Evolutionary conservation across 352 stramenopile genomes (phyloP).

Genomic region (Elongisporangium prolatum): DNA sequence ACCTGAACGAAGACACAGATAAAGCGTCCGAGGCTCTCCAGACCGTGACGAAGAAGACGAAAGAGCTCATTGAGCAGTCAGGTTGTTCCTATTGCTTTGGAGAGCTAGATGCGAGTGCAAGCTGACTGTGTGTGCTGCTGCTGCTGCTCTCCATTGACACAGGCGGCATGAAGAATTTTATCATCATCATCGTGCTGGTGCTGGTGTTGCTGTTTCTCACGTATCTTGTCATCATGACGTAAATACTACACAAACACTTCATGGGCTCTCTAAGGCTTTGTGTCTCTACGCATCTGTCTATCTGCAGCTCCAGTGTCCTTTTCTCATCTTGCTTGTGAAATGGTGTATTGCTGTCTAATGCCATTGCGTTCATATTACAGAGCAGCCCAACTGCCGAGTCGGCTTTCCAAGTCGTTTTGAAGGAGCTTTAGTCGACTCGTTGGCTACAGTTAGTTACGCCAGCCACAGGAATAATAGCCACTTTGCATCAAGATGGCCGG

Average conservation of each 20-base stretch:
- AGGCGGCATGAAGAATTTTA: conserved; percentile 84
- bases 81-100: conserved; percentile 12
- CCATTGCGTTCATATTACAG: no score
- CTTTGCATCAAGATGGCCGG: neutral
- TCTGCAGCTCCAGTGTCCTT: no score
- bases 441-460: neutral
- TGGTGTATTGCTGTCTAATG: no score
- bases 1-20: conserved; percentile 80
- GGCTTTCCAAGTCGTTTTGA: neutral
- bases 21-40: conserved; percentile 71
- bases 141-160: no score
- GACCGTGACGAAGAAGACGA: conserved; percentile 78
- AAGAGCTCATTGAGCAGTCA: conserved; percentile 83
- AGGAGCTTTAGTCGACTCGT: neutral
- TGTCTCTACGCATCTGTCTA: no score
- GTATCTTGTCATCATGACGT: conserved; percentile 88
- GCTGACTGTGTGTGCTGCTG: no score
- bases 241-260: conserved; percentile 10
- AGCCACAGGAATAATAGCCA: neutral
- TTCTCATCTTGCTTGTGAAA: no score
- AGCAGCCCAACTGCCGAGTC: no score
- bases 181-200: conserved; percentile 84
- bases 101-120: no score
- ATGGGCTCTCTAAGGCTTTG: neutral
- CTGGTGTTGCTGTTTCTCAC: conserved; percentile 81